These are phyloP conservation scores for Hagleromyces aurorensis DNA, from an alignment of 805 yeast species.

Conservation along the genomic window DNA sequence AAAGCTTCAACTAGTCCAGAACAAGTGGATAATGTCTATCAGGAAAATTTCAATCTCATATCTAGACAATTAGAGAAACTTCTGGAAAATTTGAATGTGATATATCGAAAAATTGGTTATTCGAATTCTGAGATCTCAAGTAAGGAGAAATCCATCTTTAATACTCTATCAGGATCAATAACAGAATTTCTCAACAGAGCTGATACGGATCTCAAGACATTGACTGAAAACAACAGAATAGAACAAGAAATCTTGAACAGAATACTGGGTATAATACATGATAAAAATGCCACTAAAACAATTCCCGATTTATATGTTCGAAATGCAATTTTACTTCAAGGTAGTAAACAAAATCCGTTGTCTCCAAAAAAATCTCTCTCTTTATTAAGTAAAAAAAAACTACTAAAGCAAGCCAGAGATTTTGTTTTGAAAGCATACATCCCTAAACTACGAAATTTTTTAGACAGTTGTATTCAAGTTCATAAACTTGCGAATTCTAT, in stretches of 20 bases:
- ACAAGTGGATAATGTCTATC: constrained; percentile 17
- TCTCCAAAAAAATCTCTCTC: constrained; percentile 32
- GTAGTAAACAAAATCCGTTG: constrained; percentile 19
- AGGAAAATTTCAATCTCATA: constrained; percentile 27
- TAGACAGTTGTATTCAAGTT: constrained; percentile 17
- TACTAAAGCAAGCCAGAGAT: constrained; percentile 27
- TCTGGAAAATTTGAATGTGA: constrained; percentile 36
- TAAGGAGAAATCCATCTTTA: constrained; percentile 44
- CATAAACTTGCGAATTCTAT: constrained; percentile 11
- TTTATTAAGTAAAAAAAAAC: constrained; percentile 29
- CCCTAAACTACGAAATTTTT: constrained; percentile 22
- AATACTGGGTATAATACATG: constrained; percentile 30
- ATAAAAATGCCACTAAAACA: constrained; percentile 33
- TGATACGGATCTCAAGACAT: constrained; percentile 29
- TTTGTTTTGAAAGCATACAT: constrained; percentile 29
- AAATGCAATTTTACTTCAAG: constrained; percentile 27
- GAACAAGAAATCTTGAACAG: constrained; percentile 25
- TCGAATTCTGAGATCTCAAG: constrained; percentile 40
- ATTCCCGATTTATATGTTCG: constrained; percentile 37
- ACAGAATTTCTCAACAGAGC: constrained; percentile 35
- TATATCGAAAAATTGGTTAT: constrained; percentile 49
- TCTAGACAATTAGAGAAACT: constrained; percentile 27
- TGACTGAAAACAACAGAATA: constrained; percentile 25
- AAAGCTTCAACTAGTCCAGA: not conserved
- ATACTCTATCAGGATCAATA: constrained; percentile 42